These are phyloP conservation scores for Ascoidea rubescens DNA, from an alignment of 805 yeast species.

Conservation along the genomic window DNA sequence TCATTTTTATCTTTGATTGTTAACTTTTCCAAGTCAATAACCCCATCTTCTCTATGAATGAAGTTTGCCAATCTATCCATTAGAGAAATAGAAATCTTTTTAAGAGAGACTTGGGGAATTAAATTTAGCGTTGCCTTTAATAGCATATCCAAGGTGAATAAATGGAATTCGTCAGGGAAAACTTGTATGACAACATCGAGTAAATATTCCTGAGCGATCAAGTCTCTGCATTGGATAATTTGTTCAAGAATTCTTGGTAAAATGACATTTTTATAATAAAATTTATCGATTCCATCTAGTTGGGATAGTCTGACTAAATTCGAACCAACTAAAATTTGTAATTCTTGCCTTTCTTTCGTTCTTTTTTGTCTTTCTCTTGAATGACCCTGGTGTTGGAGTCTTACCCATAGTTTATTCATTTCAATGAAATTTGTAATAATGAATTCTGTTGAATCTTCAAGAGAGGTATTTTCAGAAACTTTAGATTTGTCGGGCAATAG, in stretches of 20 bases:
- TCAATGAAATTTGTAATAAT: constrained; percentile 81
- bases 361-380: constrained; percentile 67
- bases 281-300: constrained; percentile 56
- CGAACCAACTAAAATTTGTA: constrained; percentile 85
- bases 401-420: constrained; percentile 97
- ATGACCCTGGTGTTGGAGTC: constrained; percentile 92
- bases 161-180: constrained; percentile 86
- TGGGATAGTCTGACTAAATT: constrained; percentile 83
- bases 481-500: constrained; percentile 16
- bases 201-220: constrained; percentile 82
- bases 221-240: constrained; percentile 82
- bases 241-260: constrained; percentile 80
- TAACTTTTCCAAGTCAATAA: constrained; percentile 12
- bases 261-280: constrained; percentile 31
- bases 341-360: constrained; percentile 68
- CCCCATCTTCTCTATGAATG: constrained; percentile 23
- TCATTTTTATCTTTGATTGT: constrained; percentile 12
- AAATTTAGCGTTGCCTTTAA: constrained; percentile 52
- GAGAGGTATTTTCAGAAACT: neutral
- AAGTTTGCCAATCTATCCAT: constrained; percentile 56
- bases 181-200: constrained; percentile 87
- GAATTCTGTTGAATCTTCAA: constrained; percentile 62
- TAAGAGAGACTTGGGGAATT: constrained; percentile 56
- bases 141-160: constrained; percentile 54
- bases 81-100: constrained; percentile 52